phyloP scores from a whole-genome alignment of 2,329 filamentous ascomycete genomes.

The Cytospora mali region DNA sequence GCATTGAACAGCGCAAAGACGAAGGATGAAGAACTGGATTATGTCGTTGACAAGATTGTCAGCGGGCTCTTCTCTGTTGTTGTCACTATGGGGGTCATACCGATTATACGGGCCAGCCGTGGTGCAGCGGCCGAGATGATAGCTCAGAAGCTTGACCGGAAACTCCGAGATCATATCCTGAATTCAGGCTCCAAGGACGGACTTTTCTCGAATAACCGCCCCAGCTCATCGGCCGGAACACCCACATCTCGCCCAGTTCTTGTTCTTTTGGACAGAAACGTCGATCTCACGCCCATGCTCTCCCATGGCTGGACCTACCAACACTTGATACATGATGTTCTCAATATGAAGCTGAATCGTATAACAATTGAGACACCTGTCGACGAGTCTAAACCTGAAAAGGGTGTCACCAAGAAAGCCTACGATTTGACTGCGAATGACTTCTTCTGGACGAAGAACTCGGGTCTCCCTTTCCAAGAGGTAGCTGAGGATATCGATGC shows the following conservation, averaged over 20 bases:
- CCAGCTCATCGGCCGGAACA: conserved; percentile 60
- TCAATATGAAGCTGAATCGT: conserved; percentile 70
- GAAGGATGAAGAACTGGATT: conserved; percentile 85
- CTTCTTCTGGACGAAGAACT: conserved; percentile 96
- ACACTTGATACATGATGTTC: conserved; percentile 76
- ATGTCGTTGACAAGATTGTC: conserved; percentile 86
- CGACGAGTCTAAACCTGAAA: conserved; percentile 75
- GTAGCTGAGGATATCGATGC: conserved; percentile 62
- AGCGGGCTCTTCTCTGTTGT: conserved; percentile 96
- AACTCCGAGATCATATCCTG: conserved; percentile 91
- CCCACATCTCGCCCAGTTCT: conserved; percentile 82
- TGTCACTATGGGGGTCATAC: conserved; percentile 97
- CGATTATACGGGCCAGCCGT: conserved; percentile 92
- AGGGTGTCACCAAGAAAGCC: conserved; percentile 78
- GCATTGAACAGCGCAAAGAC: conserved; percentile 93
- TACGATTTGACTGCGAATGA: conserved; percentile 90
- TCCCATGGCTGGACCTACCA: conserved; percentile 87
- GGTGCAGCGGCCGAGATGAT: conserved; percentile 93
- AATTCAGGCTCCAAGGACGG: conserved; percentile 87
- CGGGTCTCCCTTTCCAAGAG: conserved; percentile 75
- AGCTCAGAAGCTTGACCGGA: conserved; percentile 89
- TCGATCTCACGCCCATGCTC: conserved; percentile 97
- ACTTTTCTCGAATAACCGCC: conserved; percentile 77
- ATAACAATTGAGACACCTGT: conserved; percentile 87
- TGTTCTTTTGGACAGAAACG: conserved; percentile 90